Percentiles rank a stretch among this genome's conserved stretches.
phyloP scores from a whole-genome alignment of 129 eudicot genomes.

The Lonicera japonica region DNA sequence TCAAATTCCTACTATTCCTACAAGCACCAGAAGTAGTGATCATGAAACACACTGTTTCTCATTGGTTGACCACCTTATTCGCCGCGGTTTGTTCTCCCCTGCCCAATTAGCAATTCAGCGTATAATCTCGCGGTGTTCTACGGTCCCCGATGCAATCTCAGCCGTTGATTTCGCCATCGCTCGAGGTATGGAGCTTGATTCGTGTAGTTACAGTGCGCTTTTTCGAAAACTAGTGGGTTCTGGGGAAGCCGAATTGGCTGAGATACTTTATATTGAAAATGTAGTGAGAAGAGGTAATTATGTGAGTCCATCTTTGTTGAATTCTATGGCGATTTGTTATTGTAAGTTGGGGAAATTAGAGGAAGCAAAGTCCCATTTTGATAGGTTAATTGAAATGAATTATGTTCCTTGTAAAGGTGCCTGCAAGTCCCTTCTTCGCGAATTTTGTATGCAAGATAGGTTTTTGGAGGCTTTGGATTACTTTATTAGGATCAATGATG shows the following conservation, averaged over 20 bases:
- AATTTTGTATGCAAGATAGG: constrained; percentile 31
- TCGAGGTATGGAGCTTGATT: constrained; percentile 37
- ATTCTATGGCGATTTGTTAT: constrained; percentile 49
- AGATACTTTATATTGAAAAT: constrained; percentile 32
- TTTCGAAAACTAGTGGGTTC: constrained; percentile 38
- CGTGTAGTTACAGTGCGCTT: constrained; percentile 24
- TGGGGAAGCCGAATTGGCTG: constrained; percentile 37
- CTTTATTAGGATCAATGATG: constrained; percentile 29
- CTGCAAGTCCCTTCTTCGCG: constrained; percentile 26
- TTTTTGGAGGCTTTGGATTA: constrained; percentile 39
- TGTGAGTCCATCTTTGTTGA: constrained; percentile 21
- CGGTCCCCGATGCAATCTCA: constrained; percentile 28
- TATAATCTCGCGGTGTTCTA: constrained; percentile 30
- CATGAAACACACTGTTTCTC: constrained; percentile 43
- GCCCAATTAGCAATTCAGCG: constrained; percentile 41
- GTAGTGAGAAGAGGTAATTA: constrained; percentile 30
- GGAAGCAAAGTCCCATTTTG: constrained; percentile 40
- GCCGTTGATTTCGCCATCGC: constrained; percentile 34
- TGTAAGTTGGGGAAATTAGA: constrained; percentile 44
- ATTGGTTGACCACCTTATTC: constrained; percentile 33
- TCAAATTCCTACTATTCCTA: constrained; percentile 10
- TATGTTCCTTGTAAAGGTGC: constrained; percentile 16
- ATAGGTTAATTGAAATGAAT: constrained; percentile 17
- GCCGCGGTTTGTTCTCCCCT: constrained; percentile 36
- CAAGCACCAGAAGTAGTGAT: constrained; percentile 9